Evolutionary conservation across 495 filamentous ascomycete species (phyloP).

Genomic region (Platismatia glauca): DNA sequence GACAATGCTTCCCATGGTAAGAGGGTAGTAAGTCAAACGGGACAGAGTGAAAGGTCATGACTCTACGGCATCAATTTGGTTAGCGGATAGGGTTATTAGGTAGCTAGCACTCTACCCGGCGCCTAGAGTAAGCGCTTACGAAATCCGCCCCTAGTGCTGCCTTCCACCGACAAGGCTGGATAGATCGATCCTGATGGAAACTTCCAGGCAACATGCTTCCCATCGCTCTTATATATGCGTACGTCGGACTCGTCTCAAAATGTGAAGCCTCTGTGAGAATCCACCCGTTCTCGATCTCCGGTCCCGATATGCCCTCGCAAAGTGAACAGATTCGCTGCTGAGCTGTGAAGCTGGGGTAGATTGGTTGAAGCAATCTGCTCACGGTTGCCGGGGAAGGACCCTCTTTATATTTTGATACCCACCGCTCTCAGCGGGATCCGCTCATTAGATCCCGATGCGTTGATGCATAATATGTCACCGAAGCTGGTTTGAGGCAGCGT

Average conservation of each 20-base stretch:
- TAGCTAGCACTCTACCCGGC: too few relatives aligned
- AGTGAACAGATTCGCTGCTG: not conserved
- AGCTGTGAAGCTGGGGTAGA: slow-evolving; percentile 1
- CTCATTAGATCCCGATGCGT: not conserved
- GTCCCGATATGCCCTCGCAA: not conserved
- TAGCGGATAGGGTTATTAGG: too few relatives aligned
- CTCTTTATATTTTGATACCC: not conserved
- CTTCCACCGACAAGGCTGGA: slow-evolving; percentile 1
- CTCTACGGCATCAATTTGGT: too few relatives aligned
- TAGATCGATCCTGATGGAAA: not conserved
- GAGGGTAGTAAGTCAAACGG: too few relatives aligned
- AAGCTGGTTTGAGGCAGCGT: slow-evolving; percentile 1
- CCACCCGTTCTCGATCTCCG: not conserved
- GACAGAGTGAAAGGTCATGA: not conserved
- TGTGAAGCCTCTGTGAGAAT: not conserved
- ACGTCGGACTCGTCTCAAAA: not conserved
- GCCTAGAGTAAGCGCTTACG: slow-evolving; percentile 1
- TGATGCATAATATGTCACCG: not conserved
- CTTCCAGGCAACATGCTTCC: slow-evolving; percentile 1
- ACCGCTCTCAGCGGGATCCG: not conserved
- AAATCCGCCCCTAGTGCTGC: slow-evolving; percentile 4
- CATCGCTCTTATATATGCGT: not conserved
- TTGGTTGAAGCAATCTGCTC: not conserved
- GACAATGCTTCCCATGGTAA: not conserved
- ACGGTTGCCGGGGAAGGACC: not conserved